phyloP scores from a whole-genome alignment of 2,329 filamentous ascomycete genomes.

The Elsinoe batatas region DNA sequence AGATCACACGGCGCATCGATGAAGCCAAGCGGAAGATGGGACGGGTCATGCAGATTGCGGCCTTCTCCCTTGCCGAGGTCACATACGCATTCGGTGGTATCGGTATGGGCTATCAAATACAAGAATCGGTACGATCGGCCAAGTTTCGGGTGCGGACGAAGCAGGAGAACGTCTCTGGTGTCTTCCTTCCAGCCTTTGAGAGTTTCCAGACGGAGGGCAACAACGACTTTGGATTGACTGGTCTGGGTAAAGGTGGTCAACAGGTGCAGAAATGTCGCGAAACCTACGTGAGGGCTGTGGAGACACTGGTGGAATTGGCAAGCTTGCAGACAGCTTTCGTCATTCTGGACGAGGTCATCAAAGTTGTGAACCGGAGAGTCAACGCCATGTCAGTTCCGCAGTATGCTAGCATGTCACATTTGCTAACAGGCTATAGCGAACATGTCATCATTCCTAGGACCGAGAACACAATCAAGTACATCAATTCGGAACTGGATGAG shows the following conservation, averaged over 20 bases:
- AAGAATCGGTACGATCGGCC: conserved; percentile 87
- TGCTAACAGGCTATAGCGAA: conserved; percentile 45
- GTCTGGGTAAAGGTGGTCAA: conserved; percentile 91
- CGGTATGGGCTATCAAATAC: conserved; percentile 89
- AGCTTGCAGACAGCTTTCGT: conserved; percentile 97
- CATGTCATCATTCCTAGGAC: conserved; percentile 96
- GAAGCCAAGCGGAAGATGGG: conserved; percentile 99
- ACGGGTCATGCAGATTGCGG: conserved; percentile 96
- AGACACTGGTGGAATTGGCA: conserved; percentile 88
- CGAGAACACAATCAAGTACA: conserved; percentile 99
- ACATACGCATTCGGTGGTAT: conserved; percentile 89
- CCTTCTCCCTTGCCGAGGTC: conserved; percentile 94
- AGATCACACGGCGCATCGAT: conserved; percentile 94
- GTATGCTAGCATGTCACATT: not conserved
- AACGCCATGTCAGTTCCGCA: conserved; percentile 68
- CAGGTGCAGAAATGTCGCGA: conserved; percentile 92
- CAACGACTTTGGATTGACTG: conserved; percentile 93
- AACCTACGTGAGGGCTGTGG: conserved; percentile 90
- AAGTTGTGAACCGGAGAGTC: conserved; percentile 95
- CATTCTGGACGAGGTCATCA: conserved; percentile 96
- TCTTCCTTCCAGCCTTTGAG: conserved; percentile 87
- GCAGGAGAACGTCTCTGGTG: conserved; percentile 97
- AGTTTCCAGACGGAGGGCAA: conserved; percentile 79
- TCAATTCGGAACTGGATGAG: conserved; percentile 97
- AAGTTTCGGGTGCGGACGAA: conserved; percentile 88